Evolutionary conservation across 805 yeast genomes (phyloP), one percentile per base, ranked within the genome.

Genomic region (Monosporozyma aerobia): DNA sequence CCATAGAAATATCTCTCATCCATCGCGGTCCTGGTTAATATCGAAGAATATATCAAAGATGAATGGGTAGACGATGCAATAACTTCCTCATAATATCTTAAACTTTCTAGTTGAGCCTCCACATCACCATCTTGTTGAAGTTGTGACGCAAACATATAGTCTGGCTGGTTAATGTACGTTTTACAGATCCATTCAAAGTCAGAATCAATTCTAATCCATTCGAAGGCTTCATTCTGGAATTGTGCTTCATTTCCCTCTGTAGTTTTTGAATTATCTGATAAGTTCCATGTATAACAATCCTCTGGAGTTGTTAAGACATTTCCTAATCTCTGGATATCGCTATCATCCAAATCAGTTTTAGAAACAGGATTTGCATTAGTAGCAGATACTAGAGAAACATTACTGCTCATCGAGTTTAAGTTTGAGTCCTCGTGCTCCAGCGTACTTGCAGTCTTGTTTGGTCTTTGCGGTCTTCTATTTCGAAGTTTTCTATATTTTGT

Each of bases 201-300:
- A 0, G 97, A 90, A 70, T 94, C 99, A n/a, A 92, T 87, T 60
- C 99, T 76, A 40, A 94, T 77, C 99, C 99, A 94, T 62, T 94
- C 99, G 69, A 90, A 94, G 0, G 97, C 97, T 61, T 92, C 97
- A 60, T 80, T 82, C 47, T 64, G 68, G 14, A 56, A 54, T 45
- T 64, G 69, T 16, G 58, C 52, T 44, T 68, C 70, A 47, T 62
- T 60, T 1, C 62, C 66, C 27, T 65, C 69, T 8, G 67, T 62
- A 23, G 79, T 75, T 72, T 80, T 75, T 13, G 78, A 72, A 79
- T 87, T 82, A 44, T 88, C 95, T 1, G 78, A 74, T 10, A 89
- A 73, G 14, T 76, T 74, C 98, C 98, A 92, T 35, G 78, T 77
- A 10, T 69, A 70, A 49, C 83, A 71, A 6, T 90, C 96, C 6